These are phyloP conservation scores for Cynanchum wilfordii DNA, from an alignment of 257 asterid genomes.

Conservation along the genomic window DNA sequence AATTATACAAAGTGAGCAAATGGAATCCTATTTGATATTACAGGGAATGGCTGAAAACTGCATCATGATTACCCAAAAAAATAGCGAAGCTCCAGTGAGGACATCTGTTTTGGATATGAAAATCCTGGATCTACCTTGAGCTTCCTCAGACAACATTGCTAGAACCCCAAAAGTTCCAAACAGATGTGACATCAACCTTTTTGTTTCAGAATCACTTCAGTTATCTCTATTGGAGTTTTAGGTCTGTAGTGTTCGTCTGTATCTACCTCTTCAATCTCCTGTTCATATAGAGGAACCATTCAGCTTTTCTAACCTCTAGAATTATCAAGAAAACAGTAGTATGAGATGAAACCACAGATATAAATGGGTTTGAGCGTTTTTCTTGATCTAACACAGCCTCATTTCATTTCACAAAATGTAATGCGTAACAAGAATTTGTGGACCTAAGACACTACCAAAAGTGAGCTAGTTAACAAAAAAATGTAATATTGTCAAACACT, in stretches of 20 bases:
- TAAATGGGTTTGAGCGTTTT: background rate
- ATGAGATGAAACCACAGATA: background rate
- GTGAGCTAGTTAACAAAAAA: background rate
- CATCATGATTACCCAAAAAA: conserved; percentile 5
- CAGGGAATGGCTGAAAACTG: conserved; percentile 12
- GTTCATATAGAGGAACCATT: conserved; percentile 13
- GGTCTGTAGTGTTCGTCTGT: conserved; percentile 95
- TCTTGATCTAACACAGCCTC: background rate
- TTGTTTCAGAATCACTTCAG: conserved; percentile 56
- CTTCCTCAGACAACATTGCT: background rate
- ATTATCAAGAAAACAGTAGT: conserved; percentile 3
- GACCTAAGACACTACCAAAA: background rate
- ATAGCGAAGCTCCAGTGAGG: conserved; percentile 5
- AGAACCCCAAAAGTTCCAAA: background rate
- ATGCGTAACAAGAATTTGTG: background rate
- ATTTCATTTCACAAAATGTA: background rate
- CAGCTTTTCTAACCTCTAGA: conserved; percentile 8
- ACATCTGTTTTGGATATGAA: background rate
- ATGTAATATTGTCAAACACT: background rate
- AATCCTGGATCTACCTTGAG: background rate
- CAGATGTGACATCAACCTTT: conserved; percentile 25
- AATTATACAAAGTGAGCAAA: conserved; percentile 11
- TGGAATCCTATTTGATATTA: conserved; percentile 8
- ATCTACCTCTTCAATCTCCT: conserved; percentile 98
- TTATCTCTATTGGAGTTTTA: conserved; percentile 65